Conservation (phyloP, 768 basidiomycete genomes). For the Lactarius evosmus region DNA sequence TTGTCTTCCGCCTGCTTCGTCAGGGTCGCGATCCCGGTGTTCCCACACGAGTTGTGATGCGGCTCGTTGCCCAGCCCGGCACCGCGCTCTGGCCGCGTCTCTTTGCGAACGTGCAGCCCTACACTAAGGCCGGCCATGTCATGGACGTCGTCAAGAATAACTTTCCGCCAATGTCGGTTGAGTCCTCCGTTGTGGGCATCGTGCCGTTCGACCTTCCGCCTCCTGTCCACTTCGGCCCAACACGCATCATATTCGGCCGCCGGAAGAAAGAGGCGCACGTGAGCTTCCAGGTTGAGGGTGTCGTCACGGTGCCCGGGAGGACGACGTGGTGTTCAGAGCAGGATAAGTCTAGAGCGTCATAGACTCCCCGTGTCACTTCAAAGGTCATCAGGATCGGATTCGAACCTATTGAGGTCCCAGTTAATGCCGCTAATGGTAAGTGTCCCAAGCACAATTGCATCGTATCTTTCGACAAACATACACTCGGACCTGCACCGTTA, state of each 20-base stretch:
- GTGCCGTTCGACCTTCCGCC: conserved; percentile 94
- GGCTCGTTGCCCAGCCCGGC: conserved; percentile 81
- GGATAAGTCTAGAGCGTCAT: no score
- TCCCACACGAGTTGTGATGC: conserved; percentile 97
- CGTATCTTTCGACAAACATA: no score
- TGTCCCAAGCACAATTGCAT: no score
- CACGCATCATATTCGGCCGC: conserved; percentile 83
- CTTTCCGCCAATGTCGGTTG: conserved; percentile 95
- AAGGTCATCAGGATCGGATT: no score
- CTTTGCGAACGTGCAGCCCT: conserved; percentile 95
- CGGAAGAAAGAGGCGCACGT: conserved; percentile 88
- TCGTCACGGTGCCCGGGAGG: conserved; percentile 90
- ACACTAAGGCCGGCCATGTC: conserved; percentile 91
- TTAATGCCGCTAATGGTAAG: no score
- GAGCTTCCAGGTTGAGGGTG: conserved; percentile 91
- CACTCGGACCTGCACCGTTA: no score
- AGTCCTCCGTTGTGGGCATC: conserved; percentile 87
- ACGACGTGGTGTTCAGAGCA: conserved; percentile 87
- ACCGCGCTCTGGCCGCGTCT: conserved; percentile 89
- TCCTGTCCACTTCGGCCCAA: conserved; percentile 89
- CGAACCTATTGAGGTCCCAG: no score
- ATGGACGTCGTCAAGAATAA: conserved; percentile 95
- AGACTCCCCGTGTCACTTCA: no score
- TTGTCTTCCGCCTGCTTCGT: conserved; percentile 94
- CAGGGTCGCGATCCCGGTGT: conserved; percentile 98